Evolutionary conservation across 129 eudicot genomes (phyloP), one percentile per base, ranked within the genome.

Genomic region (Kitagawia praeruptora): DNA sequence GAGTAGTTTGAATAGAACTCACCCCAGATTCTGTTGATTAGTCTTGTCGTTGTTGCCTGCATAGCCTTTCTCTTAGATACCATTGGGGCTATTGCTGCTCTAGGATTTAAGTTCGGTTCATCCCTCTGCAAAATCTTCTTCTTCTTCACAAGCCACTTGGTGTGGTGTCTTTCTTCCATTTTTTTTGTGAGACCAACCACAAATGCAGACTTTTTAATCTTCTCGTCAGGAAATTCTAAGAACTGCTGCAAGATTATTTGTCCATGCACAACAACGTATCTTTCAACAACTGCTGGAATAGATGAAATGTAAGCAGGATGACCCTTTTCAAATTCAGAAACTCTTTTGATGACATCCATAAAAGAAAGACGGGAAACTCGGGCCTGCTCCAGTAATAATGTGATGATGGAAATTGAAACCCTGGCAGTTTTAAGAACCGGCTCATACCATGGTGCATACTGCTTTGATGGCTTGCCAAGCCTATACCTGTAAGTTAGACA

Each of bases 391-490:
- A 92, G 90, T 76, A 96, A 86, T 83, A 96, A 80, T 45, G 96
- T 90, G 81, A 96, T 96, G 34, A 89, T 90, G 47, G 87, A 80
- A 21, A 90, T 86, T 54, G 92, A 98, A 83, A 96, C 89, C 84
- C 89, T 85, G 44, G 98, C 98, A 46, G 98, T 96, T 85, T 92
- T 96, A 38, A 92, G 82, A 82, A 96, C 97, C 70, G 90, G 89
- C 71, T 89, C 91, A 80, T 96, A 96, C 99, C 99, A 96, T 4
- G 98, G 89, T 39, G 90, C 90, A 80, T 96, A 96, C 74, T 96
- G 98, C 82, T 96, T 96, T 79, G 98, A 87, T 0, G 99, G 99
- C 84, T 89, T 92, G 64, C 99, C 99, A 74, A 96, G 90, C 82
- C 98, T 90, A 83, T 96, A 96, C 99, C 99, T 96, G 88, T 80